A percentile compares a stretch with the other conserved stretches of the same genome.
Evolutionary conservation across 1,139 yeast species (phyloP).

Genomic region (Arxiozyma bovina): DNA sequence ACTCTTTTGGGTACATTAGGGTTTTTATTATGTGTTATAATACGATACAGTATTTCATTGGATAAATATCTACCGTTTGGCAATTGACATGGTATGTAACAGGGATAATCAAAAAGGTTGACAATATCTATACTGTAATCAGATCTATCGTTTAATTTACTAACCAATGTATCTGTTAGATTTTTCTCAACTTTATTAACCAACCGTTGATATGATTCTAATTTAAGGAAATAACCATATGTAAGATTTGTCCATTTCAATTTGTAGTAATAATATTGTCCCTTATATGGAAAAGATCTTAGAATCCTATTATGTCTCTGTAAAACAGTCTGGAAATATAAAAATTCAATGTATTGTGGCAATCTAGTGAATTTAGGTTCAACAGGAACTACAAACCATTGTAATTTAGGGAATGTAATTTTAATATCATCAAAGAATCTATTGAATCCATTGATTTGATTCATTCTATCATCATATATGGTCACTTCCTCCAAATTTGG

Average conservation of each 20-base stretch:
- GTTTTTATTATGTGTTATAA: neutral
- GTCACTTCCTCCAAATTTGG: constrained; percentile 27
- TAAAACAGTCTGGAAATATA: neutral
- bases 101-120: neutral
- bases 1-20: neutral
- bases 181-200: neutral
- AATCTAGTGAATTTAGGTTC: constrained; percentile 6
- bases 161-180: neutral
- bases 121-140: neutral
- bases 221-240: neutral
- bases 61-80: neutral
- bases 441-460: constrained; percentile 33
- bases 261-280: neutral
- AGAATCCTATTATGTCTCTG: neutral
- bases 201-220: neutral
- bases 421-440: constrained; percentile 20
- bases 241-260: neutral
- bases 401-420: constrained; percentile 4
- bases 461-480: constrained; percentile 37
- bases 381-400: constrained; percentile 19
- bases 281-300: neutral
- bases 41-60: neutral
- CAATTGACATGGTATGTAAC: neutral
- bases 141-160: neutral
- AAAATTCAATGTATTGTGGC: constrained; percentile 1